Evolutionary conservation across 2,329 filamentous ascomycete species (phyloP).

Genomic region (Metarhizium guizhouense): DNA sequence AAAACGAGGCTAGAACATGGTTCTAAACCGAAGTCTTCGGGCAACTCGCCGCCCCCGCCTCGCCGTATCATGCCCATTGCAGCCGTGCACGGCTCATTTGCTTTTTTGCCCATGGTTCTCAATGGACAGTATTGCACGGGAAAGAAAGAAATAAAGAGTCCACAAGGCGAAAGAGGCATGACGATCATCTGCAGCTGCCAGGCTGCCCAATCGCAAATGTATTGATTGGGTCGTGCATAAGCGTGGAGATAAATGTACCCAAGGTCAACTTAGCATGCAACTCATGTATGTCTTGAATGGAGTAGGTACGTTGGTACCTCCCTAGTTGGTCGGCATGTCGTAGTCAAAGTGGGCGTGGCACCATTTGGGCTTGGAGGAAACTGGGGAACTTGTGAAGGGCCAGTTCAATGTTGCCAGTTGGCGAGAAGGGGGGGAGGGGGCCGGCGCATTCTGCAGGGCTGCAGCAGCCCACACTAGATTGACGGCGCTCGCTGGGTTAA

Average conservation of each 20-base stretch:
- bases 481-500: too few relatives aligned
- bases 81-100: too few relatives aligned
- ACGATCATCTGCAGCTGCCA: not conserved
- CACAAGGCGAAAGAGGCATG: not conserved
- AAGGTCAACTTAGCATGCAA: too few relatives aligned
- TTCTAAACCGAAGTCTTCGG: not conserved
- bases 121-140: too few relatives aligned
- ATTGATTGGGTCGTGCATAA: not conserved
- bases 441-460: not conserved
- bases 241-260: not conserved
- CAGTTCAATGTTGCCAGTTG: too few relatives aligned
- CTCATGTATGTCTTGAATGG: not conserved
- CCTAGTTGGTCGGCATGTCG: not conserved
- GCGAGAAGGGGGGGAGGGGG: not conserved
- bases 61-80: too few relatives aligned
- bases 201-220: not conserved
- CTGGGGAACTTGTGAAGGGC: too few relatives aligned
- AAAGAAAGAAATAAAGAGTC: not conserved
- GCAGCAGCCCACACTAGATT: not conserved
- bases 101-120: too few relatives aligned
- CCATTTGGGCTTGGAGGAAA: not conserved
- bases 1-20: too few relatives aligned
- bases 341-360: not conserved
- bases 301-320: not conserved
- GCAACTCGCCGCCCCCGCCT: too few relatives aligned